Base-by-base conservation (phyloP, 106 monocot genomes). In the Dioscorea zingiberensis region DNA sequence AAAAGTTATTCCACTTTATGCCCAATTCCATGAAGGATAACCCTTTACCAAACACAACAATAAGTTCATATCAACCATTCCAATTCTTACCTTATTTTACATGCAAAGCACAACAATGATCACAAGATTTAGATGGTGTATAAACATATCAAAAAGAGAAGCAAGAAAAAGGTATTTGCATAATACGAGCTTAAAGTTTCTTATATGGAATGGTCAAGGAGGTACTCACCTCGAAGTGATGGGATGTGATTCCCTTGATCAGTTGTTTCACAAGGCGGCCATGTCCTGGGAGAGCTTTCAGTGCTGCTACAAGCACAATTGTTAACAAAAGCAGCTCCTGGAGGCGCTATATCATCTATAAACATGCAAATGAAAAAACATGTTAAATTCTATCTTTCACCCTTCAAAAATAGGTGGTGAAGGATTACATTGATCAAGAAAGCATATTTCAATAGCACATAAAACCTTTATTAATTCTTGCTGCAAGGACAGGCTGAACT, bases 281-380 rank as follows among this genome's bases (percentile, higher is more conserved):
- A 65, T 29, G 80, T 60, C 60, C 73, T 58, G 68, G 67, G 58
- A 57, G 82, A 75, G 44, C 85, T 83, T 44, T 80, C 82, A 27
- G 65, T 81, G 72, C 86, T 82, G 62, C 88, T 88, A 25, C 69
- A 78, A 68, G 69, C 81, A 54, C 77, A 80, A 83, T 86, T 86
- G 60, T 83, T 86, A 44, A 70, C 48, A 48, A 46, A 59, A 44
- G 48, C 28, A 66, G 69, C 80, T 30, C 82, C 77, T 11, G 62
- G 44, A 68, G 66, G 65, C 21, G 65, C 77, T 49, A 63, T 64
- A 77, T 86, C 83, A 69, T 97, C 91, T 91, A 79, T n/a, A 63
- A 58, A 11, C 25, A 32, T 38, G 38, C 1, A 38, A 38, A 38
- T 16, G 30, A 32, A 14, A 13, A 32, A 32, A 18, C 17, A 17